Conservation (phyloP, 176 grass and related monocot species). For the Bothriochloa decipiens region DNA sequence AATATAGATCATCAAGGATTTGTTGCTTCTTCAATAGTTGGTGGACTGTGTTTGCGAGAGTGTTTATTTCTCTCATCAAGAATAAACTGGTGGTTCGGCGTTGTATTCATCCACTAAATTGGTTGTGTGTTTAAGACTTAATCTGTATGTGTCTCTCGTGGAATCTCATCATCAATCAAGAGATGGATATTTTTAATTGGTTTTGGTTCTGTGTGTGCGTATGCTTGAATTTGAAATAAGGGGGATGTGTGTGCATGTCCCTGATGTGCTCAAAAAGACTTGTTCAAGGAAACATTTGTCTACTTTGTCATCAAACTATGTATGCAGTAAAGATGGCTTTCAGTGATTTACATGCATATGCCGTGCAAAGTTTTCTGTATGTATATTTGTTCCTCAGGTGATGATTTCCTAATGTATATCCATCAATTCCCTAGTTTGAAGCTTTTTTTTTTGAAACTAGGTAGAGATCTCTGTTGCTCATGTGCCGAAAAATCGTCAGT, state of each 20-base stretch:
- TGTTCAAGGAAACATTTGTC: background rate
- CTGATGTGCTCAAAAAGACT: background rate
- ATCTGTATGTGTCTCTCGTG: background rate
- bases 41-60: background rate
- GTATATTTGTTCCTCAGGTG: no score
- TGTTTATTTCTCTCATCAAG: background rate
- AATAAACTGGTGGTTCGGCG: background rate
- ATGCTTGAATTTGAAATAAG: slow-evolving; percentile 1
- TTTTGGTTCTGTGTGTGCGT: background rate
- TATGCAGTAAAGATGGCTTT: background rate
- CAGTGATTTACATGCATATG: background rate
- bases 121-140: background rate
- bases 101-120: background rate
- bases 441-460: no score
- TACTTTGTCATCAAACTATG: background rate
- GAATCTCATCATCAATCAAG: background rate
- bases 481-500: no score
- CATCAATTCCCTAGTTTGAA: no score
- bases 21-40: background rate
- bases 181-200: background rate
- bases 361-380: no score
- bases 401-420: no score
- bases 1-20: background rate
- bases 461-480: no score
- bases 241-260: background rate